Evolutionary conservation across 148 eudicot genomes (phyloP), one percentile per base, ranked within the genome.

Genomic region (Rhododendron griersonianum): DNA sequence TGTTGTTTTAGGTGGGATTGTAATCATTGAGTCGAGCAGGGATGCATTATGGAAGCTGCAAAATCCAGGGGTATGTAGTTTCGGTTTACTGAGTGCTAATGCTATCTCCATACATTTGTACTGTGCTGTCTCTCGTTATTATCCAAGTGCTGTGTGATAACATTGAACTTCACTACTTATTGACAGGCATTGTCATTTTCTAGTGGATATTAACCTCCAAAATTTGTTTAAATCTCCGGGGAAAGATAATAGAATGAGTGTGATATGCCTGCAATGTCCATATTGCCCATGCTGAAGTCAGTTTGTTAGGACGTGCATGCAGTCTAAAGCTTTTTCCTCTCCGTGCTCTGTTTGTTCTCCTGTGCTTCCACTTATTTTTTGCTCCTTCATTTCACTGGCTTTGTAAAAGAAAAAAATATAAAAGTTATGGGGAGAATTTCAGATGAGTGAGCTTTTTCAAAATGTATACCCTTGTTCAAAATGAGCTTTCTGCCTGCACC

Each of bases 11-110:
- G 91, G 92, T 61, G 92, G 93, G 28, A 73, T 85, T 21, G 86
- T 87, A 61, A 89, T 90, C 35, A 51, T 93, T 86, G 88, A 87
- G 74, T 74, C 85, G 39, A 90, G 92, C 78, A 85, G 92, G 78
- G 91, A 90, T 65, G 84, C 90, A 61, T 57, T 91, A 55, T 90
- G 93, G 93, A 93, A 91, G 90, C 88, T 90, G 88, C 87, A 85
- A 11, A 90, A 93, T 89, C 51, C 91, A 11, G 94, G 92, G 93
- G 94, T 93, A 91, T 84, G 92, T 81, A 85, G 14, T 85, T 81
- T 74, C 5, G 41, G 5, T 84, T 84, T 59, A 4, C 57, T 53
- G 47, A 13, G 11, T 73, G 4, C 5, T 59, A 59, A 81, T 33
- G 53, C 21, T 35, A 41, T 39, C 28, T 13, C 37, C 37, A 1